Evolutionary conservation across 2,329 filamentous ascomycete genomes (phyloP).

Genomic region (Penicillium concentricum): DNA sequence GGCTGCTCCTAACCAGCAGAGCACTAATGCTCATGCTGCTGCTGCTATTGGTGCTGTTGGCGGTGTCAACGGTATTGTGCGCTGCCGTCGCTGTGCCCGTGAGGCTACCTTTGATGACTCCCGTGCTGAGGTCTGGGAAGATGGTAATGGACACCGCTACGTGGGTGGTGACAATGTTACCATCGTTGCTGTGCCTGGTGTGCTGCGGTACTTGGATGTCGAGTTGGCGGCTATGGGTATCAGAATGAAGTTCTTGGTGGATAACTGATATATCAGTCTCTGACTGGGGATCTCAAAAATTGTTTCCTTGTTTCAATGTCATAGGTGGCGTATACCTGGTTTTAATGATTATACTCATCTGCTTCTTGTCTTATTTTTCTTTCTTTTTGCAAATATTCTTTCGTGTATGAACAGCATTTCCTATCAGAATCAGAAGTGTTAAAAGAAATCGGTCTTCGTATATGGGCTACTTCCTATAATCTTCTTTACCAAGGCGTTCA

Average conservation of each 20-base stretch:
- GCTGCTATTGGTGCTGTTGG: constrained; percentile 57
- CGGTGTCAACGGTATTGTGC: constrained; percentile 61
- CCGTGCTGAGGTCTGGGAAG: constrained; percentile 80
- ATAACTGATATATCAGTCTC: constrained; percentile 34
- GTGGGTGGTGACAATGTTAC: constrained; percentile 88
- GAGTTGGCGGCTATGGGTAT: constrained; percentile 96
- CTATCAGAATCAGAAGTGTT: constrained; percentile 2
- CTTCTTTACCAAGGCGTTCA: background rate
- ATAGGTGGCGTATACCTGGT: constrained; percentile 26
- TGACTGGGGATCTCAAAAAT: constrained; percentile 12
- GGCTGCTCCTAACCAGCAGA: constrained; percentile 29
- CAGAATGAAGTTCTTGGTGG: constrained; percentile 85
- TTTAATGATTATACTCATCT: constrained; percentile 16
- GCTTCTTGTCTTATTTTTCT: constrained; percentile 5
- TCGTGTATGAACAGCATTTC: constrained; percentile 2
- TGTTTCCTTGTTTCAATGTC: constrained; percentile 20
- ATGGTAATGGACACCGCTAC: constrained; percentile 80
- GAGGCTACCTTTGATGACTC: constrained; percentile 61
- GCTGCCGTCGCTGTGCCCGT: constrained; percentile 77
- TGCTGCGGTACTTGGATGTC: constrained; percentile 89
- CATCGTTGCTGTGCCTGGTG: constrained; percentile 86
- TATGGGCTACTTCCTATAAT: background rate
- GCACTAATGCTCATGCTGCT: constrained; percentile 44
- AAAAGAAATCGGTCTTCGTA: background rate
- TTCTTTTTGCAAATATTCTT: constrained; percentile 11